These are phyloP conservation scores for Dipodascus geniculatus DNA, from an alignment of 805 yeast species.

Conservation along the genomic window DNA sequence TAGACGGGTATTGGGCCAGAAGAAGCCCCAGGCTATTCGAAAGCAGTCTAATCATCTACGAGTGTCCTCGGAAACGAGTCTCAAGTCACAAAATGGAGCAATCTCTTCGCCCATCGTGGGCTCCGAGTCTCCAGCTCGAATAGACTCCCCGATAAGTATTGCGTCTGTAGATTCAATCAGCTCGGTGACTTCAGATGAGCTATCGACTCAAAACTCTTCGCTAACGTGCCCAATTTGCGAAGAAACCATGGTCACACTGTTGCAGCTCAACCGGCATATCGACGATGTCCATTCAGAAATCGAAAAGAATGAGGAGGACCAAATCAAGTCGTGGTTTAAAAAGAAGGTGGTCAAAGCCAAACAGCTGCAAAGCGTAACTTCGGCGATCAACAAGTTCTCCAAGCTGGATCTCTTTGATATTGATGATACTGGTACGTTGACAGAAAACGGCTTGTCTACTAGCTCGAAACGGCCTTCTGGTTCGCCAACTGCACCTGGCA, in stretches of 20 bases:
- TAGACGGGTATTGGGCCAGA: not conserved
- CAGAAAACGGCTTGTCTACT: conserved; percentile 7
- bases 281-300: conserved; percentile 50
- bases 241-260: conserved; percentile 38
- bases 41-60: not conserved
- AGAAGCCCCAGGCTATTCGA: not conserved
- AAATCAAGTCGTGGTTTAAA: conserved; percentile 34
- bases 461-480: conserved; percentile 6
- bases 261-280: conserved; percentile 54
- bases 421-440: conserved; percentile 9
- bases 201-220: conserved; percentile 2
- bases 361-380: conserved; percentile 22
- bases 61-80: not conserved
- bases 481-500: conserved; percentile 3
- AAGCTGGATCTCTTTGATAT: conserved; percentile 42
- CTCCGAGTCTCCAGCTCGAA: conserved; percentile 3
- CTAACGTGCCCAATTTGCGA: conserved; percentile 59
- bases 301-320: conserved; percentile 22
- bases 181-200: conserved; percentile 12
- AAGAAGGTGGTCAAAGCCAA: conserved; percentile 30
- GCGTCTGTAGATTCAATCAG: conserved; percentile 11
- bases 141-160: conserved; percentile 12
- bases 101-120: not conserved
- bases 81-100: not conserved
- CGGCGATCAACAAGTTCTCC: conserved; percentile 28